Evolutionary conservation across 2,329 filamentous ascomycete genomes (phyloP), one percentile per base, ranked within the genome.

Genomic region (Aspergillus uvarum): DNA sequence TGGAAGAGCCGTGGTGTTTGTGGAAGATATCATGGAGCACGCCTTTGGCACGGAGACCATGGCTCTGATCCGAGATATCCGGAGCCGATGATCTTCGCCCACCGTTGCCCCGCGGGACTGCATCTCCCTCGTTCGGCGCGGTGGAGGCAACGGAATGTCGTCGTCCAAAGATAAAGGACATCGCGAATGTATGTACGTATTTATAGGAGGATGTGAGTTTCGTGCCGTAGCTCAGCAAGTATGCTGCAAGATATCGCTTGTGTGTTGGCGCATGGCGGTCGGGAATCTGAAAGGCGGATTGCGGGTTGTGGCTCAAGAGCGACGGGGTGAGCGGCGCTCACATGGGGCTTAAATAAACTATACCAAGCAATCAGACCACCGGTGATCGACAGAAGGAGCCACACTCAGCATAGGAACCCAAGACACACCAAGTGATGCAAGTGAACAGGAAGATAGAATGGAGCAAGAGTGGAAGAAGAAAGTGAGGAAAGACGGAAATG

Each of bases 81-180:
- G 65, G 61, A 22, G 56, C 47, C 10, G 65, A 62, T 1, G 54
- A 56, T 29, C 62, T 51, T 54, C 62, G 54, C 11, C 47, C 26
- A 47, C 59, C 35, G 16, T 42, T 12, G 21, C n/a, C 59, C 10
- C 31, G 42, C 11, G 56, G 11, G 3, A 60, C 29, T 24, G 51
- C 51, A 29, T 63, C 61, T 21, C 59, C 32, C 26, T 65, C 59
- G 19, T 53, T 48, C 38, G 62, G 44, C 22, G 60, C 47, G 44
- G 59, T 60, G 24, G 66, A 66, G 19, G 70, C 66, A 24, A 67
- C 47, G 26, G 70, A 68, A 56, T 70, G 70, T 35, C 68, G 70
- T 54, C 69, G 69, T 31, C 70, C 67, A 29, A 72, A 67, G 47
- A 70, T 62, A 51, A 67, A 70, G 32, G 65, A 63, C 70, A 73